Percentiles rank a stretch among this genome's conserved stretches.
These are phyloP conservation scores for Zopfia rhizophila DNA, from an alignment of 2,329 filamentous ascomycete genomes.

Conservation along the genomic window DNA sequence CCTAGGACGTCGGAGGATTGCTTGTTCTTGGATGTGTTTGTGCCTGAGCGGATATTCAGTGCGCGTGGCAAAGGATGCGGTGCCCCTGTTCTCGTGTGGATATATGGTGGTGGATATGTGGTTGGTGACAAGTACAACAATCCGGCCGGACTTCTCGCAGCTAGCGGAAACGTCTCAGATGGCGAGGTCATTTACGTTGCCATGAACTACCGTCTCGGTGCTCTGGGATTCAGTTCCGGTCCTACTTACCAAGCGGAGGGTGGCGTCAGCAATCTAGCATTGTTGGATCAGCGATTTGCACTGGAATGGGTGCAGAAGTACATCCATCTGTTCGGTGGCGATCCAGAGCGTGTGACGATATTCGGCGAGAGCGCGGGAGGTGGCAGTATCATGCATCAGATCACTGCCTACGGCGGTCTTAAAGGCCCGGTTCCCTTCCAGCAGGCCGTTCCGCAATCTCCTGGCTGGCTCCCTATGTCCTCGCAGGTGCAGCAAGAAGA, in stretches of 20 bases:
- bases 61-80: constrained; percentile 35
- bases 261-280: constrained; percentile 45
- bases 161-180: constrained; percentile 52
- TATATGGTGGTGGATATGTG: constrained; percentile 63
- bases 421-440: constrained; percentile 53
- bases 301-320: constrained; percentile 53
- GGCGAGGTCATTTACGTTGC: constrained; percentile 58
- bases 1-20: constrained; percentile 58
- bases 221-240: constrained; percentile 47
- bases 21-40: constrained; percentile 60
- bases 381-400: constrained; percentile 53
- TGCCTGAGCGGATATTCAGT: constrained; percentile 53
- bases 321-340: constrained; percentile 53
- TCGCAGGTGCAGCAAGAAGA: constrained; percentile 42
- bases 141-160: constrained; percentile 54
- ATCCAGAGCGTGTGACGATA: constrained; percentile 50
- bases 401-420: constrained; percentile 51
- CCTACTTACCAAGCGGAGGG: constrained; percentile 47
- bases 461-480: constrained; percentile 49
- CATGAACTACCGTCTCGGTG: constrained; percentile 60
- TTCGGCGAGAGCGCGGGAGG: constrained; percentile 53
- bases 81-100: constrained; percentile 61
- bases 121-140: constrained; percentile 54
- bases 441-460: constrained; percentile 51
- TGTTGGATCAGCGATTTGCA: constrained; percentile 53